Evolutionary conservation across 495 filamentous ascomycete species (phyloP).

Genomic region (Penicillium bovifimosum): DNA sequence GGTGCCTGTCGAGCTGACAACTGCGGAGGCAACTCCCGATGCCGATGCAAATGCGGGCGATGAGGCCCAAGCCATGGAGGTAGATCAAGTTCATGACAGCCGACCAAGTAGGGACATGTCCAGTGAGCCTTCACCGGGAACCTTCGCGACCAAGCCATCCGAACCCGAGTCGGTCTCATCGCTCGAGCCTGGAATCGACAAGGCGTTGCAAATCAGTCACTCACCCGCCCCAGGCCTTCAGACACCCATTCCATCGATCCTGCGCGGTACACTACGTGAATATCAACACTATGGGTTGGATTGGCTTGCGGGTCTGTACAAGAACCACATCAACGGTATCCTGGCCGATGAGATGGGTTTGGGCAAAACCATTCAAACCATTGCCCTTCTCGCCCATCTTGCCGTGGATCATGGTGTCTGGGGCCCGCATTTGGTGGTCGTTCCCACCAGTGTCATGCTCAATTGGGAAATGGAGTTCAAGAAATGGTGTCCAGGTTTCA

Average conservation of each 20-base stretch:
- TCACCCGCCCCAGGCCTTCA: slow-evolving; percentile 44
- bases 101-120: slow-evolving; percentile 33
- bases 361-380: slow-evolving; percentile 98
- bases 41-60: not conserved
- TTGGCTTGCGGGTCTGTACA: slow-evolving; percentile 90
- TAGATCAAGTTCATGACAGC: slow-evolving; percentile 11
- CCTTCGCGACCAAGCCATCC: slow-evolving; percentile 62
- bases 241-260: slow-evolving; percentile 79
- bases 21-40: slow-evolving; percentile 5
- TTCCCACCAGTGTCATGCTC: slow-evolving; percentile 96
- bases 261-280: slow-evolving; percentile 87
- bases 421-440: slow-evolving; percentile 94
- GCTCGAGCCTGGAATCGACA: slow-evolving; percentile 41
- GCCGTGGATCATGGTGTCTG: slow-evolving; percentile 87
- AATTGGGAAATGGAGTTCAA: slow-evolving; percentile 99
- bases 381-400: slow-evolving; percentile 87
- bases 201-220: slow-evolving; percentile 26
- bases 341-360: slow-evolving; percentile 99
- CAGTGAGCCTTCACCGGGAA: slow-evolving; percentile 50
- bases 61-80: slow-evolving; percentile 12
- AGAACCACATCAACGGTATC: slow-evolving; percentile 92
- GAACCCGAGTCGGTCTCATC: slow-evolving; percentile 63
- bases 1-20: slow-evolving; percentile 2
- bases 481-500: slow-evolving; percentile 98
- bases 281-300: slow-evolving; percentile 96